These are phyloP conservation scores for Aethionema arabicum DNA, from an alignment of 345 rosid species.

Conservation along the genomic window DNA sequence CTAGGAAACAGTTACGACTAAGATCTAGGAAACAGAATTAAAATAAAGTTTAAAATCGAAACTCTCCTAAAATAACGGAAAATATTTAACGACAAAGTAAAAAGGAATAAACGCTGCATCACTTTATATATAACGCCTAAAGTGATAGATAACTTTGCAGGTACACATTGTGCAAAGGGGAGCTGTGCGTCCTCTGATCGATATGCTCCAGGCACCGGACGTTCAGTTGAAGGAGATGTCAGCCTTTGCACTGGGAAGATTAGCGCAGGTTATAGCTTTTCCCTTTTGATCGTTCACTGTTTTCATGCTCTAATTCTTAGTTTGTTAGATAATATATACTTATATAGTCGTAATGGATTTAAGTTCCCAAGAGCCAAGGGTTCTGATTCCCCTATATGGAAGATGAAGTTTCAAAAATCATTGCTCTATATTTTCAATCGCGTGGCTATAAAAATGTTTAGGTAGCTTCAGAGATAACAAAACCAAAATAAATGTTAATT, in stretches of 20 bases:
- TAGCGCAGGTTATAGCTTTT: slow-evolving; percentile 77
- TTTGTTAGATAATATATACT: background rate
- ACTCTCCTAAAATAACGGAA: too few species aligned
- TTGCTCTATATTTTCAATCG: background rate
- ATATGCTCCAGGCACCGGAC: slow-evolving; percentile 88
- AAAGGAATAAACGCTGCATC: slow-evolving; percentile 2
- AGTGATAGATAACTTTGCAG: slow-evolving; percentile 43
- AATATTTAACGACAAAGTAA: too few species aligned
- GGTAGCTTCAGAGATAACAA: background rate
- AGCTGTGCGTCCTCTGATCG: slow-evolving; percentile 89
- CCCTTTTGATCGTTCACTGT: slow-evolving; percentile 1
- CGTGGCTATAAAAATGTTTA: background rate
- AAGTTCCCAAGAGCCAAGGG: too few species aligned
- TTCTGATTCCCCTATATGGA: too few species aligned
- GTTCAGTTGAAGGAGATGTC: slow-evolving; percentile 98
- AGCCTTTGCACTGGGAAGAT: slow-evolving; percentile 98
- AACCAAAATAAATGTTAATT: background rate
- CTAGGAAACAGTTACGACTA: too few species aligned
- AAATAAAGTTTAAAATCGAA: too few species aligned
- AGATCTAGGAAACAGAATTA: too few species aligned
- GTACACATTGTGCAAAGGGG: slow-evolving; percentile 99
- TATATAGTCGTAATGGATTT: too few species aligned
- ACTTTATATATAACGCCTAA: slow-evolving; percentile 11
- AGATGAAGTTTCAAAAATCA: background rate
- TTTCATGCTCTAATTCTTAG: background rate